Evolutionary conservation across 495 filamentous ascomycete species (phyloP), one percentile per base, ranked within the genome.

Genomic region (Parmelia sp.): DNA sequence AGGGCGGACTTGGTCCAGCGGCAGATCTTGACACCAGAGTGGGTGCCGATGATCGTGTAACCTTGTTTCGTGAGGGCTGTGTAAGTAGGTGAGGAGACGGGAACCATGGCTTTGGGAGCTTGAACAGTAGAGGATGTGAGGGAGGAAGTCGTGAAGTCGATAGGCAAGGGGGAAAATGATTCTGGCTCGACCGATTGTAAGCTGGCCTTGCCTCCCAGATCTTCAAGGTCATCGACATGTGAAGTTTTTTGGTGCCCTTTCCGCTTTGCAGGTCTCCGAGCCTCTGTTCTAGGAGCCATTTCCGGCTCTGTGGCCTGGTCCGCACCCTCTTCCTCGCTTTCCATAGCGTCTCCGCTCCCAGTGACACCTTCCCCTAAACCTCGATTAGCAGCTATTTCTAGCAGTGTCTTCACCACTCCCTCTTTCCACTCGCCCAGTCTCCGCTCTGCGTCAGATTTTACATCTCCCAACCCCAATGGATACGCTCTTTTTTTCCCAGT

Each of bases 1-100:
- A 97, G 87, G 6, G 93, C 93, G 9, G 92, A 96, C 76, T 97
- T 97, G 14, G 93, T 97, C 93, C 93, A 97, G 31, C 93, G 90
- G 73, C 93, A 97, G 68, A 96, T 96, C 76, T 97, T 97, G 62
- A 97, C 93, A 31, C 93, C 93, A 12, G 90, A 95, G 76, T 97
- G 93, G 0, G 91, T 92, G 57, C 93, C 93, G 57, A 97, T 87
- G 62, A 97, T 97, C 0, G 88, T 84, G 74, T 97, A 97, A 23
- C 93, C 93, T 80, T 97, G 93, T 72, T 97, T 97, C 4, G 93
- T 97, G 51, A 97, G 82, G 57, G 93, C 79, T 14, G 84, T 78
- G 69, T 96, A 88, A 0, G 93, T 97, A 3, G 94, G 92, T 9
- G 92, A 96, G 49, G 82, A 85, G 66, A 86, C 88, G 9, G 93